Base-by-base conservation (phyloP, 305 asterid genomes). In the Petunia hybrid region DNA sequence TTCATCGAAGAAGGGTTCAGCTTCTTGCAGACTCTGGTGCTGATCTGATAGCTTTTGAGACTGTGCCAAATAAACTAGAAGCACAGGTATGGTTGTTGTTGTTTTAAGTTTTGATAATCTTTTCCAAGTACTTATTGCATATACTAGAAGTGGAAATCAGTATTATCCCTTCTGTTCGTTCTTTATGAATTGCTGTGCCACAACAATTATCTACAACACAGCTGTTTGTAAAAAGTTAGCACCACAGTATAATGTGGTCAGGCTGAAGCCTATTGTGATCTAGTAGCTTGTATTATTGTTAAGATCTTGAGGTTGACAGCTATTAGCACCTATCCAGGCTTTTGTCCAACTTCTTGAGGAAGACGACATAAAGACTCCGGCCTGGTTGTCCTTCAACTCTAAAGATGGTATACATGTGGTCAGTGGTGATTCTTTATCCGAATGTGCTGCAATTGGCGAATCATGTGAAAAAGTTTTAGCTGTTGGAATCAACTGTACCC, bases 301-400 rank as follows among this genome's bases (percentile, higher is more conserved):
- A 42, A 75, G 46, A 59, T 60, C 53, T 83, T 55, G 81, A 59
- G 14, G 62, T 79, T 86, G 81, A 84, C 82, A 41, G 69, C 65
- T 40, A 61, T 76, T 80, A 83, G 66, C 86, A 82, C 73, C 85
- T 57, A 36, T 55, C 77, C 86, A 96, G 99, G 99, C 99, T 59
- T 96, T 93, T 83, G 91, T 84, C 59, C 80, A 91, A 90, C 95
- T 96, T 80, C 94, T 96, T 1, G 92, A 91, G 81, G 99, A 96
- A 91, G 97, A 92, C 82, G 88, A 86, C 85, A 91, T 94, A 63
- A 86, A 86, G 48, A 83, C 91, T 85, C 99, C 98, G 56, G 95
- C 98, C 2, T 96, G 99, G 99, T 83, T 96, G 81, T 86, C 98
- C 76, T 96, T 94, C 89, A 96, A 94, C 84, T 96, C 99, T 55